Conservation (phyloP, 306 rosid species). For the Neltuma alba region DNA sequence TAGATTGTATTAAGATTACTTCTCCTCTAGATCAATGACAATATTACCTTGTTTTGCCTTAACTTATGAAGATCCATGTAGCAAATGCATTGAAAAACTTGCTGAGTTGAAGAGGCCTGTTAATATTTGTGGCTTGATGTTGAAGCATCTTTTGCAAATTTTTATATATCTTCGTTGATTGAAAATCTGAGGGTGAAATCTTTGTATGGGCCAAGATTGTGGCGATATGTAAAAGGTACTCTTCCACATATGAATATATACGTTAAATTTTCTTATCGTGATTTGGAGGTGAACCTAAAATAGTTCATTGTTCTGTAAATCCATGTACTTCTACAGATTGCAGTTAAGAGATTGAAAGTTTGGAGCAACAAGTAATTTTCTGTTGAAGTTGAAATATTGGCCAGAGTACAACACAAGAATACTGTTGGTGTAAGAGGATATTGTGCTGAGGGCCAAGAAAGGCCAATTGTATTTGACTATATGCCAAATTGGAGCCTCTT, state of each 20-base stretch:
- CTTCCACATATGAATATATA: background rate
- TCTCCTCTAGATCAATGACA: background rate
- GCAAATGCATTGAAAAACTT: background rate
- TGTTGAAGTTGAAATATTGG: slow-evolving; percentile 92
- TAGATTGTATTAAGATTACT: background rate
- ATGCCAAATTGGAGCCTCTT: too few relatives aligned
- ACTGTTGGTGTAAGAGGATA: too few relatives aligned
- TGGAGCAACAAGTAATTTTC: slow-evolving; percentile 94
- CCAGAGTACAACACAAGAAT: slow-evolving; percentile 92
- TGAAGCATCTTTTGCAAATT: background rate
- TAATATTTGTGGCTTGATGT: background rate
- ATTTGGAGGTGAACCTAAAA: background rate
- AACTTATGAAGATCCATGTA: background rate
- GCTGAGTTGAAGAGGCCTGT: background rate
- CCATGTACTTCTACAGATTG: slow-evolving; percentile 59
- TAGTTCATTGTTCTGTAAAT: slow-evolving; percentile 2
- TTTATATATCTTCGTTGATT: too few relatives aligned
- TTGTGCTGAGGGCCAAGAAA: too few relatives aligned
- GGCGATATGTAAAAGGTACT: background rate
- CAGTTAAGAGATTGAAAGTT: slow-evolving; percentile 87
- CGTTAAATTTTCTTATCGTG: background rate
- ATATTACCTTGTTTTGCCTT: background rate
- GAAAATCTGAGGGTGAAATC: too few relatives aligned
- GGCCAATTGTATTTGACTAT: too few relatives aligned
- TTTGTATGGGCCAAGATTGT: background rate